Evolutionary conservation across 176 grass and related monocot genomes (phyloP), one percentile per base, ranked within the genome.

Genomic region (Phoenix roebelenii): DNA sequence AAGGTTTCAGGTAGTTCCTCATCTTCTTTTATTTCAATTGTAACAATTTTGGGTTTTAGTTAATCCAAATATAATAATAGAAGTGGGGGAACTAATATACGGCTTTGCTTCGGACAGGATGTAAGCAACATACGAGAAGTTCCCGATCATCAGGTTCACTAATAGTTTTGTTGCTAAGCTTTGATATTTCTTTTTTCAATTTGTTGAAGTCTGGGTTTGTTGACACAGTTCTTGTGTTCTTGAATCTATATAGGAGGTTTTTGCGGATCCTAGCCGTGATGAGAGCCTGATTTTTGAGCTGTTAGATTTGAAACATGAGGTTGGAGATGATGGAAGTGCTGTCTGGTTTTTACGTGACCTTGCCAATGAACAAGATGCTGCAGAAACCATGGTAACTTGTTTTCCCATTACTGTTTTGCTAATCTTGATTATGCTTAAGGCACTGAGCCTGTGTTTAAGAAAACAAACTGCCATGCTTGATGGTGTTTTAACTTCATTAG

Each of bases 201-300:
- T 22, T 7, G 35, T 14, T 44, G 9, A 14, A 44, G 35, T 44
- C 9, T 44, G 7, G 35, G 10, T 44, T 44, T 44, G 35, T 10
- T 44, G 7, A 44, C 7, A 10, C 35, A 12, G 1, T 44, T 44
- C 35, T 54, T 23, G 16, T 54, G 7, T 39, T 22, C 5, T 54
- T 22, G 22, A 54, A 29, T 54, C 28, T 25, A 12, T 39, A 52
- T 72, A 95, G 93, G 93, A 97, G 54, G 84, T 85, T 15, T 74
- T 91, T 54, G 78, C 78, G n/a, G 93, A 97, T 20, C 78, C 93
- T 0, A 18, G 59, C 48, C 81, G 93, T 66, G 93, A 97, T 49
- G 87, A 97, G 81, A 91, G 87, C 73, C 63, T 88, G 54, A 83
- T 97, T 72, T 76, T 97, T 80, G 87, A 97, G 84, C 78, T 97